Conservation (phyloP, 345 rosid species). For the Cardamine occulta region DNA sequence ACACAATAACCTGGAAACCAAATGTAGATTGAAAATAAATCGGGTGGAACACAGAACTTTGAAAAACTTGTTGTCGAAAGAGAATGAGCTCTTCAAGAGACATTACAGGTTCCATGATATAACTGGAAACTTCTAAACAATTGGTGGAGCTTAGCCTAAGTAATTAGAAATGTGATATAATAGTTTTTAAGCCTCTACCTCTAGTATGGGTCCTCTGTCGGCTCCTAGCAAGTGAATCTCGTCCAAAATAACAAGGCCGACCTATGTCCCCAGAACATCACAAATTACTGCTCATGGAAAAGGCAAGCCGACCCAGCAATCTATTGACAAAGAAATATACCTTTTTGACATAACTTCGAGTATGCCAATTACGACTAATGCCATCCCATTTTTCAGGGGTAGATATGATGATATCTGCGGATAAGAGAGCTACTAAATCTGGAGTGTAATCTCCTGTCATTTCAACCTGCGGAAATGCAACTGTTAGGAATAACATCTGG, state of each 20-base stretch:
- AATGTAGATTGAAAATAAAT: constrained; percentile 23
- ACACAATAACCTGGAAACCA: constrained; percentile 82
- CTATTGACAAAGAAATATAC: constrained; percentile 44
- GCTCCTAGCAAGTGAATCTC: constrained; percentile 99
- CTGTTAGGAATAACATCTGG: constrained; percentile 27
- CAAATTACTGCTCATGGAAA: constrained; percentile 10
- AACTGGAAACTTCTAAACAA: constrained; percentile 22
- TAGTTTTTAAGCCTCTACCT: constrained; percentile 57
- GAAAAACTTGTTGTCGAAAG: neutral
- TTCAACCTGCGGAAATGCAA: constrained; percentile 67
- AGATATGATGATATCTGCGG: constrained; percentile 97
- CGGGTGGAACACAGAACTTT: neutral
- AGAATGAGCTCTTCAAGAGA: constrained; percentile 26
- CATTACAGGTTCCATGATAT: constrained; percentile 33
- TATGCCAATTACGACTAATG: constrained; percentile 98
- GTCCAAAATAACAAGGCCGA: constrained; percentile 93
- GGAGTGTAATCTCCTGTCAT: constrained; percentile 99
- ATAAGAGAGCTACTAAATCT: constrained; percentile 90
- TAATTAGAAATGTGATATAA: constrained; percentile 13
- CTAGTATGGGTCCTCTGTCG: constrained; percentile 98
- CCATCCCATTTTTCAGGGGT: constrained; percentile 99
- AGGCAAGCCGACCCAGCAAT: constrained; percentile 22
- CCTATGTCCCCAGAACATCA: constrained; percentile 54
- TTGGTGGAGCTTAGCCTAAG: constrained; percentile 25
- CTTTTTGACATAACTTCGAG: constrained; percentile 94